These are phyloP conservation scores for Cryptosporidium sp. DNA, from an alignment of 169 alveolate genomes.

Conservation along the genomic window DNA sequence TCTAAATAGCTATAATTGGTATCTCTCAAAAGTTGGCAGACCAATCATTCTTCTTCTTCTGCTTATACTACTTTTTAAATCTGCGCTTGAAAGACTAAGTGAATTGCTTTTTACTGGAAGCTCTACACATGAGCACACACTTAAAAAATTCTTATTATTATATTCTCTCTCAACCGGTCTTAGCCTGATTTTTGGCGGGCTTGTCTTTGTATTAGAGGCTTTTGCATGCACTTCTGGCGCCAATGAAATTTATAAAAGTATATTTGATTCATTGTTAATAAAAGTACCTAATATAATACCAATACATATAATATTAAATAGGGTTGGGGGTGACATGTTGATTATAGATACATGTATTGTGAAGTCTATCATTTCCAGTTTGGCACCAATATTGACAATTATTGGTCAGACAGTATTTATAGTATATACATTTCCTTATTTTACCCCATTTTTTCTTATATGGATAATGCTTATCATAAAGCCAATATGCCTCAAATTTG, in stretches of 20 bases:
- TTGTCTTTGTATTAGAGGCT: constrained; percentile 14
- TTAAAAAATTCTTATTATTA: background rate
- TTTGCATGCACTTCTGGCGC: constrained; percentile 49
- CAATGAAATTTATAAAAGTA: background rate
- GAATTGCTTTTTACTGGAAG: constrained; percentile 35
- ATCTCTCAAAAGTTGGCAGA: constrained; percentile 9
- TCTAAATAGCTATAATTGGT: constrained; percentile 24
- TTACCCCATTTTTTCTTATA: constrained; percentile 7
- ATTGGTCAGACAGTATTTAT: constrained; percentile 17
- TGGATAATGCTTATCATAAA: constrained; percentile 21
- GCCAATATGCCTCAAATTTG: constrained; percentile 29
- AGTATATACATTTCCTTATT: constrained; percentile 12
- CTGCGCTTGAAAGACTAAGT: constrained; percentile 14
- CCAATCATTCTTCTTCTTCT: background rate
- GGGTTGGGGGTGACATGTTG: constrained; percentile 66
- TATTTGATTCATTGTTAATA: background rate
- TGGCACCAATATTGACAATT: constrained; percentile 33
- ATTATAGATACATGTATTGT: constrained; percentile 57
- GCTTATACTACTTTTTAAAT: background rate
- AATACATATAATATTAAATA: constrained; percentile 9
- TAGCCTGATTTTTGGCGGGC: constrained; percentile 25
- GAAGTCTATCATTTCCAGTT: constrained; percentile 45
- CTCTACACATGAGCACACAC: background rate
- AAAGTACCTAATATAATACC: constrained; percentile 1
- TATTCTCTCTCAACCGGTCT: constrained; percentile 7